Conservation (phyloP, 495 filamentous ascomycete genomes). For the Oidiodendron maius region DNA sequence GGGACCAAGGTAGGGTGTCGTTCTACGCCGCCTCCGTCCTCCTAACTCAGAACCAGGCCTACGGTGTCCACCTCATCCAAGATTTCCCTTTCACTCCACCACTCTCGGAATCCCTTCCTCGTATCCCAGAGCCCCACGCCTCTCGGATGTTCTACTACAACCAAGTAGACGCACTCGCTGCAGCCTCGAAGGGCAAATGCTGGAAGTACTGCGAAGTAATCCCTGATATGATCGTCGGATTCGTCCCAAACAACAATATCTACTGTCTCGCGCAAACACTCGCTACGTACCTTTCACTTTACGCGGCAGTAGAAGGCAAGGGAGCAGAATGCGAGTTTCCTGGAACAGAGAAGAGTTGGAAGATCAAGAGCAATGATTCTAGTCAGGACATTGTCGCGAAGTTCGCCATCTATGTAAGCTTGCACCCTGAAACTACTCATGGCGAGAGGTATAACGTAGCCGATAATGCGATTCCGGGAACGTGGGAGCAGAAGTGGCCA, state of each 20-base stretch:
- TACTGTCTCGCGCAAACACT: constrained; percentile 36
- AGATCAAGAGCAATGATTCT: constrained; percentile 27
- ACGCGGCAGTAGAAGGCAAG: constrained; percentile 29
- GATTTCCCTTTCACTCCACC: constrained; percentile 30
- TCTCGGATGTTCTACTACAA: constrained; percentile 34
- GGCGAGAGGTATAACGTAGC: constrained; percentile 14
- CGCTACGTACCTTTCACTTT: constrained; percentile 33
- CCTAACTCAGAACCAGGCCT: constrained; percentile 16
- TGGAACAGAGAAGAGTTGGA: constrained; percentile 26
- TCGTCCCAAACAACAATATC: constrained; percentile 34
- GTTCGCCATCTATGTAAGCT: constrained; percentile 31
- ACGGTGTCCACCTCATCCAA: constrained; percentile 31
- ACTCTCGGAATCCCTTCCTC: constrained; percentile 27
- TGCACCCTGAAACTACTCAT: constrained; percentile 16
- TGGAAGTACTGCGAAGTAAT: constrained; percentile 42
- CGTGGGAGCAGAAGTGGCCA: constrained; percentile 26
- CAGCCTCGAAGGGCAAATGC: constrained; percentile 21
- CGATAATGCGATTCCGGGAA: constrained; percentile 7
- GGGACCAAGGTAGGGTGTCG: constrained; percentile 24
- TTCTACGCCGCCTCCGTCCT: background rate
- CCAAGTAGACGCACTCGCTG: constrained; percentile 25
- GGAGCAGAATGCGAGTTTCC: constrained; percentile 33
- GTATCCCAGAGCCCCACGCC: constrained; percentile 28
- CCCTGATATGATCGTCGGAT: constrained; percentile 40
- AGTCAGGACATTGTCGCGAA: constrained; percentile 37